Conservation (phyloP, 306 rosid genomes). For the Citrullus colocynthis region DNA sequence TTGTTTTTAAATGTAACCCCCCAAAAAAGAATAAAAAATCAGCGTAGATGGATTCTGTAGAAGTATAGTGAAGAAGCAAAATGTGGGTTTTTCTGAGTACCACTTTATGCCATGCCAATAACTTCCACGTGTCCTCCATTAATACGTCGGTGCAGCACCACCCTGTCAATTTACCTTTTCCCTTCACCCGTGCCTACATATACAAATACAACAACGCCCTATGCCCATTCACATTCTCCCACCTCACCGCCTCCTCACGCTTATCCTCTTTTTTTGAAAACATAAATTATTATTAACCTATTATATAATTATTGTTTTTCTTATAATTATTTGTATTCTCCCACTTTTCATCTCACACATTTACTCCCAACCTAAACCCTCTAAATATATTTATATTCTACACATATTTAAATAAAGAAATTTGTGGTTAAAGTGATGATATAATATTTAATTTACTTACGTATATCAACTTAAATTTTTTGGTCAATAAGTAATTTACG, state of each 20-base stretch:
- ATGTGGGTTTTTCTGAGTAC: not conserved
- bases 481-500: too few relatives aligned
- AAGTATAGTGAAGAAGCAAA: too few relatives aligned
- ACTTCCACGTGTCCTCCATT: slow-evolving; percentile 36
- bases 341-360: not conserved
- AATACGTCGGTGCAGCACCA: slow-evolving; percentile 27
- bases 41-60: too few relatives aligned
- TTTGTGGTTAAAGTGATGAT: too few relatives aligned
- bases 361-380: not conserved
- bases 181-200: slow-evolving; percentile 1
- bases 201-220: not conserved
- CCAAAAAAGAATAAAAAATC: too few relatives aligned
- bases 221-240: not conserved
- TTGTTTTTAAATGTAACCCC: too few relatives aligned
- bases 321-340: not conserved
- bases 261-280: not conserved
- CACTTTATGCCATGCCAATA: not conserved
- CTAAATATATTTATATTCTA: too few relatives aligned
- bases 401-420: too few relatives aligned
- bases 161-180: slow-evolving; percentile 13
- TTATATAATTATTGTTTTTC: not conserved
- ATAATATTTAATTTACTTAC: too few relatives aligned
- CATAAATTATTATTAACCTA: not conserved
- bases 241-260: slow-evolving; percentile 3
- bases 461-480: too few relatives aligned